Base-by-base conservation (phyloP, 192 early-diverging fungal genomes). In the Backusella mclennaniae region DNA sequence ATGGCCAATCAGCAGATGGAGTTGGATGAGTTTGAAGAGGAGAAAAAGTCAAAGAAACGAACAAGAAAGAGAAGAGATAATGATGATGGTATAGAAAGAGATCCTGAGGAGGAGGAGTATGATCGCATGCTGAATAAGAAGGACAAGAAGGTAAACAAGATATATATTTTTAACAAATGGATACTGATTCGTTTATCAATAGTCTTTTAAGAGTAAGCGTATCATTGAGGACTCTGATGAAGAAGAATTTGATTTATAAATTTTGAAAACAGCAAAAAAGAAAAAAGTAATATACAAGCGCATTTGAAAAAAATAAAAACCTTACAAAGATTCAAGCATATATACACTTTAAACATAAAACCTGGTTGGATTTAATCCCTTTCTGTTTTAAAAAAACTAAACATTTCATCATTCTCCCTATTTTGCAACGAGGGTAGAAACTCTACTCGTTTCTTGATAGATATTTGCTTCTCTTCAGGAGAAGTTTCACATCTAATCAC, bases 1-100 rank as follows among this genome's bases (percentile, higher is more conserved):
- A 80, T 91, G 80, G 85, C 87, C 19, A 75, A 42, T 19, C 71
- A 76, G 4, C 80, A 83, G 42, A 36, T 74, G 12, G 66, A 72
- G 39, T 38, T 69, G 9, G 73, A 77, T 36, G 82, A 81, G 44
- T 76, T 72, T 12, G 84, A 85, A 9, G 67, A 74, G 42, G 73
- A 74, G 63, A 72, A 75, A 39, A 75, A 77, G 31, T 29, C 66
- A 44, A 77, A 75, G 73, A 74, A 73, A 35, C 66, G 76, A 31
- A 73, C 26, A 7, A 71, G 68, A 67, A 44, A 75, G 29, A 41
- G 69, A 67, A 63, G 76, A 33, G 46, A 72, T 21, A 49, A 77
- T 14, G 76, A 77, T 21, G 79, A 81, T 63, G 49, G 67, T 19
- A 41, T 46, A 35, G 66, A 74, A 39, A 66, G 26, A 70, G 70